phyloP scores from a whole-genome alignment of 2,329 filamentous ascomycete genomes.

The Aspergillus caelatus region DNA sequence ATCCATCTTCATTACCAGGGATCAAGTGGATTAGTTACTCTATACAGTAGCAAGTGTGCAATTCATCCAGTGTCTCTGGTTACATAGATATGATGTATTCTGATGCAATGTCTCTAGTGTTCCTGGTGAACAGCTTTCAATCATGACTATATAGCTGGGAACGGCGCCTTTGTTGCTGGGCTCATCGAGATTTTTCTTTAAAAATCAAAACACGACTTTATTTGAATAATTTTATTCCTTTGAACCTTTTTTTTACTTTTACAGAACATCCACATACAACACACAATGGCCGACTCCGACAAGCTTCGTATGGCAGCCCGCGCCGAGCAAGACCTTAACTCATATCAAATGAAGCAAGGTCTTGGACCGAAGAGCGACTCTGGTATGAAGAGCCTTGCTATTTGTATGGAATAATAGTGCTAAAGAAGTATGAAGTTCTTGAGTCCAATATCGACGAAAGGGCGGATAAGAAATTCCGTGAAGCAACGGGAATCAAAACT shows the following conservation, averaged over 20 bases:
- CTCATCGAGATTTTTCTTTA: not conserved
- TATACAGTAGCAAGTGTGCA: not conserved
- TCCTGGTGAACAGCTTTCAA: not conserved
- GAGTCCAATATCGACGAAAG: slow-evolving; percentile 48
- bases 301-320: slow-evolving; percentile 31
- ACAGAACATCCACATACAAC: slow-evolving; percentile 6
- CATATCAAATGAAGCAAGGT: slow-evolving; percentile 43
- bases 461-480: slow-evolving; percentile 41
- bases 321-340: slow-evolving; percentile 46
- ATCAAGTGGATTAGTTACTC: slow-evolving; percentile 1
- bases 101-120: slow-evolving; percentile 30
- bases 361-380: slow-evolving; percentile 42
- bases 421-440: slow-evolving; percentile 24
- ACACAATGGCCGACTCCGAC: slow-evolving; percentile 26
- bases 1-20: no score
- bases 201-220: not conserved
- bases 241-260: not conserved
- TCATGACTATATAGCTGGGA: not conserved
- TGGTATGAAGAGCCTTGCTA: slow-evolving; percentile 29
- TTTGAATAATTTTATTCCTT: not conserved
- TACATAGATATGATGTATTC: slow-evolving; percentile 36
- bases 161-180: not conserved
- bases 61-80: not conserved
- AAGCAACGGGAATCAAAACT: slow-evolving; percentile 38
- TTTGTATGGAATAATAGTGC: not conserved